Base-by-base conservation (phyloP, 2,329 filamentous ascomycete species). In the Rhynchosporium agropyri region DNA sequence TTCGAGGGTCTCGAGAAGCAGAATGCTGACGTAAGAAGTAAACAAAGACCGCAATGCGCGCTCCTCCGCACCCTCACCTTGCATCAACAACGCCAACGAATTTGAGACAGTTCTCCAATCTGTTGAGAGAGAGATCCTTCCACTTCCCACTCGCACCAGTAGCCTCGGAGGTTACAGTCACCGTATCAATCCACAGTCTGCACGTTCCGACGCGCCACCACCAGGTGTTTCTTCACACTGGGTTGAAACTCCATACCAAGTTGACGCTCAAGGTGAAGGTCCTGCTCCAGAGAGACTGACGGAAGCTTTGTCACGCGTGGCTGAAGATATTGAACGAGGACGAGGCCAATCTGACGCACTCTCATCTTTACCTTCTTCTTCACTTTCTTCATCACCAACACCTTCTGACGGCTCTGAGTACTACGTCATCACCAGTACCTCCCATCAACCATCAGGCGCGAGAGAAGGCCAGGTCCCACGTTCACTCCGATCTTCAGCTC, bases 1-100 rank as follows among this genome's bases (percentile, higher is more conserved):
- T n/a, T 8, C 4, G 28, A 13, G 26, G 10, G 12, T 49, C 15
- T 12, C 3, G 2, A 4, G 4, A 4, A 48, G 12, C 26, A 49
- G 43, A 51, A 51, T 15, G 28, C 48, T 33, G 28, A 36, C 28
- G 20, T 20, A 20, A 20, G 20, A 20, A 33, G 28, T 36, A 36
- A 15, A 51, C 29, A 36, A 33, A 33, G 13, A 10, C 3, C 48
- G 29, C 5, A 8, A 3, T 4, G 48, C 48, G 13, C 48, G 48
- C 36, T 54, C 36, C 33, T 33, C 51, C 26, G 51, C 51, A 40
- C 51, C 36, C 5, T 54, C 51, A 42, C 51, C 51, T 28, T 54
- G 20, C 3, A 40, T 29, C 9, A 36, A 36, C 49, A 26, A 20
- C 4, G 31, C 2, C 31, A 3, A 33, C 3, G 5, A 26, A n/a